Evolutionary conservation across 2,329 filamentous ascomycete genomes (phyloP).

Genomic region (Apiospora marii): DNA sequence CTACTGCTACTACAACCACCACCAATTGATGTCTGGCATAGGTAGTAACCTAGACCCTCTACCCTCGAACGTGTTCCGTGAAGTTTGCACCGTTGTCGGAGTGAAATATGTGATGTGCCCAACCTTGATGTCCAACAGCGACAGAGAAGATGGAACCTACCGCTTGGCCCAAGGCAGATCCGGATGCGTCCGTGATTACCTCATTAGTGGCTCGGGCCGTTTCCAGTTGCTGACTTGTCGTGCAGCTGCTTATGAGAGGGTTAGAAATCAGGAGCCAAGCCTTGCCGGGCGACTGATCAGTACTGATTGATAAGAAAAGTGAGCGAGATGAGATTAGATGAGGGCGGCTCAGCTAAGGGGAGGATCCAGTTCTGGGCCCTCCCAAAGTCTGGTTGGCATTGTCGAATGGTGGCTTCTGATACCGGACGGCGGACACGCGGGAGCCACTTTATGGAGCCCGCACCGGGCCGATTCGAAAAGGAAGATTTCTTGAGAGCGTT

Average conservation of each 20-base stretch:
- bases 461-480: constrained; percentile 9
- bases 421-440: not conserved
- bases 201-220: constrained; percentile 9
- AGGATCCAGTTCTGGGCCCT: no score
- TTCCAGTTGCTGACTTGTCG: not conserved
- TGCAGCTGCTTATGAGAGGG: not conserved
- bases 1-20: not conserved
- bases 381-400: not conserved
- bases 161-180: not conserved
- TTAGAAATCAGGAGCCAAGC: not conserved
- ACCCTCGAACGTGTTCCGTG: not conserved
- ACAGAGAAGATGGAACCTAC: not conserved
- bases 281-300: not conserved
- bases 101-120: not conserved
- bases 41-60: not conserved
- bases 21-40: not conserved
- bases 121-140: not conserved
- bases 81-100: not conserved
- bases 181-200: not conserved
- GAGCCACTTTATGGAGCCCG: constrained; percentile 1
- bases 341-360: not conserved
- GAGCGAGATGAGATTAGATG: not conserved
- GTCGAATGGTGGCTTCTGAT: not conserved
- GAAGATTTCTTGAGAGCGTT: not conserved
- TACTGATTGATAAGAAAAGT: constrained; percentile 5